Evolutionary conservation across 495 filamentous ascomycete genomes (phyloP), one percentile per base, ranked within the genome.

Genomic region (Neurospora cerealis): DNA sequence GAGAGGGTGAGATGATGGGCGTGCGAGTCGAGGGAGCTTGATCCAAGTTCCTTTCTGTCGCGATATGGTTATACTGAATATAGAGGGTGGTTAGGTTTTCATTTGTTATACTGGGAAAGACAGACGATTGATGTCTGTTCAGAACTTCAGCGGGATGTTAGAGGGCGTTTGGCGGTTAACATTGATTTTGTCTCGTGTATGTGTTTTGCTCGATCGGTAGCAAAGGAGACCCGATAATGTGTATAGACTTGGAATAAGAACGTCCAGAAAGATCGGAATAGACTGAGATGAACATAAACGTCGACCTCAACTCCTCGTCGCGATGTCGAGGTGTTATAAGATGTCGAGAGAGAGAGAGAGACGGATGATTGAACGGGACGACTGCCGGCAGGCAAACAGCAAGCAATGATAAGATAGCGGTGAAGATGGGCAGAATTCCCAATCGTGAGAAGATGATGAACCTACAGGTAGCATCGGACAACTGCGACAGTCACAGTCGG

Each of bases 321-420:
- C 0, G 28, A 66, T 62, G 24, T 62, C 28, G 54, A 60, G 48
- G 8, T 62, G 54, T 13, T 5, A 41, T 15, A 41, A 5, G 11
- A 38, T 10, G 37, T 38, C 8, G 37, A 2, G 37, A 2, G 9
- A 38, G 10, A 38, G 37, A 38, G 40, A 6, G 21, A 13, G 46
- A 54, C 4, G 10, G 5, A 13, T 54, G 4, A 54, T 32, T 15
- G 48, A 32, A 32, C 10, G 6, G 13, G 48, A 60, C 5, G 1
- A 32, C 5, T 62, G 54, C 54, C 54, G 54, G 24, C 24, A 62
- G 54, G 54, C 54, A 66, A 66, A 66, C 54, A 36, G 28, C 28
- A 62, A 17, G 54, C 28, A 19, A 66, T 19, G 28, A 34, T 5
- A 19, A 66, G 4, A 34, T 9, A 34, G 54, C 54, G 54, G 54